These are phyloP conservation scores for Berkeleyomyces basicola DNA, from an alignment of 2,329 filamentous ascomycete genomes.

Conservation along the genomic window DNA sequence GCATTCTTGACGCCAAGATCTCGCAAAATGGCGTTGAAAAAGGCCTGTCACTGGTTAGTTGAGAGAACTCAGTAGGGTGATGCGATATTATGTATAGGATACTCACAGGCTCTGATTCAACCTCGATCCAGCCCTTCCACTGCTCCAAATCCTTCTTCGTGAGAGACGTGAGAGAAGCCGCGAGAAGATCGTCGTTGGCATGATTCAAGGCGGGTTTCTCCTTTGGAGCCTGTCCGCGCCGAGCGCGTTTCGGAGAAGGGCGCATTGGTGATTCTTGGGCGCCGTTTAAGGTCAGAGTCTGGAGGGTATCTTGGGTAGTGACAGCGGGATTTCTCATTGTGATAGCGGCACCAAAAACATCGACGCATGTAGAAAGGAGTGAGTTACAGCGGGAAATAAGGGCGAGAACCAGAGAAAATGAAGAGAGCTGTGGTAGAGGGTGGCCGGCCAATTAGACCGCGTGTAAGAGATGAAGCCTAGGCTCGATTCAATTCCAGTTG, in stretches of 20 bases:
- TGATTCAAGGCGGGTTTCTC: neutral
- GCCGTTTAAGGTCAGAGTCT: too few relatives aligned
- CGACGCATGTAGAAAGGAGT: too few relatives aligned
- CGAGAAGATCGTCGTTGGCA: conserved; percentile 26
- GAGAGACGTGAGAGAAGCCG: conserved; percentile 31
- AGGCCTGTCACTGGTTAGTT: conserved; percentile 33
- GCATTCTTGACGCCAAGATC: conserved; percentile 61
- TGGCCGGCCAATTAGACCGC: too few relatives aligned
- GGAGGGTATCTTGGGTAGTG: too few relatives aligned
- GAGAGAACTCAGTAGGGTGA: neutral
- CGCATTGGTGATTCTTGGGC: neutral
- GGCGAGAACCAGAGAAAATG: too few relatives aligned
- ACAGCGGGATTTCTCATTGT: too few relatives aligned
- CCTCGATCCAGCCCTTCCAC: conserved; percentile 63
- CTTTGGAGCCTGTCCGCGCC: neutral
- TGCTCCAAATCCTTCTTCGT: conserved; percentile 35
- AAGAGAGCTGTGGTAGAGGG: too few relatives aligned
- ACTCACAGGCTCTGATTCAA: conserved; percentile 76
- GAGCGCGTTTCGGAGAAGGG: neutral
- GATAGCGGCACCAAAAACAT: too few relatives aligned
- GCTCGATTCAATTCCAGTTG: too few relatives aligned
- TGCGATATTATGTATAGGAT: neutral
- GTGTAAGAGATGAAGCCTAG: too few relatives aligned
- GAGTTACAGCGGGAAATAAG: too few relatives aligned
- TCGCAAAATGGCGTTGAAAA: conserved; percentile 72